Evolutionary conservation across 306 rosid genomes (phyloP).

Genomic region (Styphnolobium japonicum): DNA sequence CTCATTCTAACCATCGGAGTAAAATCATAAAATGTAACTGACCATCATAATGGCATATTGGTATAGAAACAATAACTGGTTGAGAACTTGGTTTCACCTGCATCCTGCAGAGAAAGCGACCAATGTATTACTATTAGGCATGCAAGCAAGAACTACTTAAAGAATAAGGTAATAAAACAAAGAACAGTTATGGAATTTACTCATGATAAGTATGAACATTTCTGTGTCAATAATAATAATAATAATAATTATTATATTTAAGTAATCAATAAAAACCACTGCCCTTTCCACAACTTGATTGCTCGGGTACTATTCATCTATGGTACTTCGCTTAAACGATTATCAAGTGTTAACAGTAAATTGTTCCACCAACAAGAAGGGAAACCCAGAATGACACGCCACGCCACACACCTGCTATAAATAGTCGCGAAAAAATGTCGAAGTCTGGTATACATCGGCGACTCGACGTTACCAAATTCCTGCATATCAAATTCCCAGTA

Average conservation of each 20-base stretch:
- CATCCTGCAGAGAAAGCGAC: slow-evolving; percentile 50
- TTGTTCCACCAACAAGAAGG: not conserved
- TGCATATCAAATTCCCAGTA: slow-evolving; percentile 26
- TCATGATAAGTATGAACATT: not conserved
- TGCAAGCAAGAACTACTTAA: not conserved
- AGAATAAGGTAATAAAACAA: not conserved
- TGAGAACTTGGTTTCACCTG: slow-evolving; percentile 56
- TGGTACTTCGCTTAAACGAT: not conserved
- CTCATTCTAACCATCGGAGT: not conserved
- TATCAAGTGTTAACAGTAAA: not conserved
- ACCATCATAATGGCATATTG: slow-evolving; percentile 84
- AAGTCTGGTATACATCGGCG: slow-evolving; percentile 73
- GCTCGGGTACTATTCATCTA: not conserved
- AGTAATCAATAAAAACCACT: not conserved
- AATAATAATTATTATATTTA: too few relatives aligned
- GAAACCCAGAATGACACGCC: not conserved
- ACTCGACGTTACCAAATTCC: slow-evolving; percentile 83
- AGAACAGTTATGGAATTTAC: not conserved
- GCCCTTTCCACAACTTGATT: not conserved
- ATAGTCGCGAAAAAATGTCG: slow-evolving; percentile 56
- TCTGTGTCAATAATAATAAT: not conserved
- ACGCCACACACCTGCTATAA: slow-evolving; percentile 67
- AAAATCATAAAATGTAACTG: slow-evolving; percentile 25
- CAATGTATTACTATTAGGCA: not conserved
- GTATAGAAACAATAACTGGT: slow-evolving; percentile 67